Percentiles rank a stretch among this genome's conserved stretches.
phyloP scores from a whole-genome alignment of 73 alveolate genomes.

The Paramecium primaurelia region DNA sequence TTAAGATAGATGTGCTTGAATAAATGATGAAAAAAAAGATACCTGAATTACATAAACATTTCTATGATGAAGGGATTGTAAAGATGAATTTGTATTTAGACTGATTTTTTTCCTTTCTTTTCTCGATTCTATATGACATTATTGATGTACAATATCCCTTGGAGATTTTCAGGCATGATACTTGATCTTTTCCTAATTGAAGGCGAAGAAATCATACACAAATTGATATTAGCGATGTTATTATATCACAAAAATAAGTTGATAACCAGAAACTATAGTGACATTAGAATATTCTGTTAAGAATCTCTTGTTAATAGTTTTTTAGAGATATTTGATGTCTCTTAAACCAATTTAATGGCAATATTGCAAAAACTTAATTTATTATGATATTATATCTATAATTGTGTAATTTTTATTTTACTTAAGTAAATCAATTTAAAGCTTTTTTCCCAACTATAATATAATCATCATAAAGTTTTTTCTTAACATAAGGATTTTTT shows the following conservation, averaged over 20 bases:
- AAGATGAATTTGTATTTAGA: background rate
- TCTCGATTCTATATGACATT: background rate
- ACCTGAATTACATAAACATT: slow-evolving; percentile 36
- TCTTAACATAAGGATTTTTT: background rate
- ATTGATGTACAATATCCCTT: slow-evolving; percentile 5
- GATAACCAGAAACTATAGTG: background rate
- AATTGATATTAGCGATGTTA: slow-evolving; percentile 6
- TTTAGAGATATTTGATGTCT: background rate
- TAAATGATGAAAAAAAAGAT: background rate
- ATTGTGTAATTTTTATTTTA: background rate
- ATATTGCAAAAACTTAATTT: background rate
- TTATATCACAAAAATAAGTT: background rate
- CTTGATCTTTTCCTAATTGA: background rate
- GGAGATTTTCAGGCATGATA: background rate
- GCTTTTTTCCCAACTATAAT: slow-evolving; percentile 10
- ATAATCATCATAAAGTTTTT: background rate
- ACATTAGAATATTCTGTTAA: background rate
- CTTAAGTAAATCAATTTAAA: slow-evolving; percentile 3
- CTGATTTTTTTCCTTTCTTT: background rate
- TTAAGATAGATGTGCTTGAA: background rate
- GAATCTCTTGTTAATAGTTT: background rate
- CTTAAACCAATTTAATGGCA: background rate
- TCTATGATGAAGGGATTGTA: slow-evolving; percentile 29
- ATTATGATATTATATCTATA: background rate
- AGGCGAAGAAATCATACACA: slow-evolving; percentile 3